These are phyloP conservation scores for Apophysomyces ossiformis DNA, from an alignment of 371 early-diverging fungal species.

Conservation along the genomic window DNA sequence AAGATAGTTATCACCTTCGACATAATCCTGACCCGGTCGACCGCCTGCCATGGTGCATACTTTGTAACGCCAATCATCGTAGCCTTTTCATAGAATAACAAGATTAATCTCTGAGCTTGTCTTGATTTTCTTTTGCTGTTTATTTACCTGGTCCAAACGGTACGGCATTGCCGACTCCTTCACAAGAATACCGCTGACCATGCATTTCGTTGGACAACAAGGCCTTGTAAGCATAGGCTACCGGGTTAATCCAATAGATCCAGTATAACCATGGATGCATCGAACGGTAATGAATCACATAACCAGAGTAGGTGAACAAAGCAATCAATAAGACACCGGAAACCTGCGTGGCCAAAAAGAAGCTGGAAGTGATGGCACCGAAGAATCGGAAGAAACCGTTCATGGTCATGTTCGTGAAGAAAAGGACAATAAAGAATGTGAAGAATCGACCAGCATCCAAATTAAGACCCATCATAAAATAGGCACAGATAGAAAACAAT, in stretches of 20 bases:
- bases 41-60: conserved; percentile 60
- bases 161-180: conserved; percentile 48
- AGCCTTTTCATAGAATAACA: conserved; percentile 11
- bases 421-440: conserved; percentile 37
- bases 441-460: conserved; percentile 47
- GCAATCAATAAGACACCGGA: conserved; percentile 54
- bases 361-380: conserved; percentile 47
- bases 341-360: conserved; percentile 47
- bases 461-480: conserved; percentile 49
- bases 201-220: conserved; percentile 69
- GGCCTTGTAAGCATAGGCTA: conserved; percentile 68
- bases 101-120: no score
- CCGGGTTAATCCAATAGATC: conserved; percentile 62
- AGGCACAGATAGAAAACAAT: conserved; percentile 46
- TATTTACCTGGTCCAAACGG: conserved; percentile 40
- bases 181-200: conserved; percentile 37
- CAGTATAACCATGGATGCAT: conserved; percentile 64
- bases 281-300: conserved; percentile 26
- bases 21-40: conserved; percentile 46
- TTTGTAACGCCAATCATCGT: conserved; percentile 51
- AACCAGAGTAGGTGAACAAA: conserved; percentile 55
- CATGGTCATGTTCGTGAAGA: conserved; percentile 41
- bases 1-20: conserved; percentile 61
- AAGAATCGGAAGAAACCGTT: conserved; percentile 54
- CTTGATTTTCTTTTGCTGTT: no score